These are phyloP conservation scores for Chiua sp. DNA, from an alignment of 1,284 basidiomycete species.

Conservation along the genomic window DNA sequence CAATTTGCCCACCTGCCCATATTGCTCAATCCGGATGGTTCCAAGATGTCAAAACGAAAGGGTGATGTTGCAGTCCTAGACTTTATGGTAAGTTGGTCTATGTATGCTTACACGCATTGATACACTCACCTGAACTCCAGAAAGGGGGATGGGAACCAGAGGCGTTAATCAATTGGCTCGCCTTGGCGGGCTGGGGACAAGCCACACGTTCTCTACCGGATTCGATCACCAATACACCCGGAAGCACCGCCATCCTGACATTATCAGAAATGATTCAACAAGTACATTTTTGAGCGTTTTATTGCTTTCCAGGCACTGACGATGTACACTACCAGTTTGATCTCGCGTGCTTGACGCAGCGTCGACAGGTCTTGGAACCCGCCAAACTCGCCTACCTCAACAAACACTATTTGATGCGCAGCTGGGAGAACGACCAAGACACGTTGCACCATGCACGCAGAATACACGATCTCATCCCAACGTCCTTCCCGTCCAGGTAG, in stretches of 20 bases:
- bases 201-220: slow-evolving; percentile 18
- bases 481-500: slow-evolving; percentile 45
- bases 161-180: slow-evolving; percentile 93
- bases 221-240: slow-evolving; percentile 50
- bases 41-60: slow-evolving; percentile 94
- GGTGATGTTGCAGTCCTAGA: slow-evolving; percentile 89
- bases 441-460: slow-evolving; percentile 53
- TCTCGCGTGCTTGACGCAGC: slow-evolving; percentile 71
- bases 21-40: slow-evolving; percentile 88
- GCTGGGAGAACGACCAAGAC: slow-evolving; percentile 49
- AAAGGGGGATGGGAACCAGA: slow-evolving; percentile 87
- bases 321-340: slow-evolving; percentile 60
- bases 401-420: slow-evolving; percentile 71
- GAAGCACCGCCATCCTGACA: slow-evolving; percentile 70
- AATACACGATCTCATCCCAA: slow-evolving; percentile 51
- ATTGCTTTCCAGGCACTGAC: neutral
- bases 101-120: neutral
- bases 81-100: slow-evolving; percentile 68
- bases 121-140: slow-evolving; percentile 40
- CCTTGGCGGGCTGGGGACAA: slow-evolving; percentile 88
- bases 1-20: slow-evolving; percentile 93
- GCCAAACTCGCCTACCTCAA: slow-evolving; percentile 79
- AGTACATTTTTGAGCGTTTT: slow-evolving; percentile 44
- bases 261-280: slow-evolving; percentile 67
- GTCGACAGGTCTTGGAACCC: slow-evolving; percentile 74